Evolutionary conservation across 768 basidiomycete species (phyloP).

Genomic region (Termitomyces sp.): DNA sequence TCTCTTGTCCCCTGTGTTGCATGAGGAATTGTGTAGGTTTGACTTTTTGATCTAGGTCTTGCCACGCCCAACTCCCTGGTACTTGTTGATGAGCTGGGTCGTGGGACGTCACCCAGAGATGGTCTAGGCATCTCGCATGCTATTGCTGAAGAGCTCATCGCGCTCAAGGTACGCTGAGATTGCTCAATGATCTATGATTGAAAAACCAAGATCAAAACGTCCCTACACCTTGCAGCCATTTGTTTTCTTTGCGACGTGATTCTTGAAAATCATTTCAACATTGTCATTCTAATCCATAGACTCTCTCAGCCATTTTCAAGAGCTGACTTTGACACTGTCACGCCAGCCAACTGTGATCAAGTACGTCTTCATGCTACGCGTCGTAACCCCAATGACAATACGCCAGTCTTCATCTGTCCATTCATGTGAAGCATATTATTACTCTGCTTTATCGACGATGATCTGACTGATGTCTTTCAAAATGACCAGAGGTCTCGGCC

Average conservation of each 20-base stretch:
- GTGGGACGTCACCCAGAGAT: constrained; percentile 84
- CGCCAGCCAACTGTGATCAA: constrained; percentile 76
- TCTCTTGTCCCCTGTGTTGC: constrained; percentile 17
- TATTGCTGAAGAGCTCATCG: constrained; percentile 74
- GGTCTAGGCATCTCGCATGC: constrained; percentile 82
- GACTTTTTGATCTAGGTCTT: constrained; percentile 41
- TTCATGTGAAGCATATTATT: constrained; percentile 45
- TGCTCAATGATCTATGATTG: background rate
- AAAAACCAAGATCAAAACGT: background rate
- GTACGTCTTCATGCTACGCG: constrained; percentile 29
- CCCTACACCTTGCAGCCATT: constrained; percentile 49
- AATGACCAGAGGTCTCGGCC: constrained; percentile 44
- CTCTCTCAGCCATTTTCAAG: constrained; percentile 63
- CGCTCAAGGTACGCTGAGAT: constrained; percentile 49
- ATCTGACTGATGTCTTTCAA: background rate
- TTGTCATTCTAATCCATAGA: background rate
- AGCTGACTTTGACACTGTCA: constrained; percentile 72
- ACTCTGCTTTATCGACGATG: background rate
- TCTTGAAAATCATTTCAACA: background rate
- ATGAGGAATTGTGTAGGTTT: background rate
- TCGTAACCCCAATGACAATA: background rate
- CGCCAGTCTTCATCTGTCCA: constrained; percentile 73
- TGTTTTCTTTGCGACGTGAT: constrained; percentile 88
- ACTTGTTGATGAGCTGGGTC: constrained; percentile 88
- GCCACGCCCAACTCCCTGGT: constrained; percentile 69